These are phyloP conservation scores for Umbilicus rupestris DNA, from an alignment of 164 flowering plant species.

Conservation along the genomic window DNA sequence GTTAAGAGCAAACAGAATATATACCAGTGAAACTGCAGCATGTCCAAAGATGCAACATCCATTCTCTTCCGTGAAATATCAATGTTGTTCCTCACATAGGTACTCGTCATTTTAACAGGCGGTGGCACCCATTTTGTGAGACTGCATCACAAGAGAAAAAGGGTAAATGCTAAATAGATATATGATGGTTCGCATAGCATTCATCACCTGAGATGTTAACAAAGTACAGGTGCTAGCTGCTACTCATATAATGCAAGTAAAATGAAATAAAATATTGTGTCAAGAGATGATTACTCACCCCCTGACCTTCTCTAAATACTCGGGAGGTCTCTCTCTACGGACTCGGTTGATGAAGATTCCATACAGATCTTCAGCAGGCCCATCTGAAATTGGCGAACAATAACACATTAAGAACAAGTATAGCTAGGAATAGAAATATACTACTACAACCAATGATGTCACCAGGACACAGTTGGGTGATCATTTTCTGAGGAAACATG, in stretches of 20 bases:
- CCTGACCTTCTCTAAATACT: conserved; percentile 59
- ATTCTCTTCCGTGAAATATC: conserved; percentile 82
- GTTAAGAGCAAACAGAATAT: neutral
- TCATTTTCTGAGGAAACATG: neutral
- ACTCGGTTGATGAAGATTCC: conserved; percentile 87
- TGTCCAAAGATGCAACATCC: conserved; percentile 89
- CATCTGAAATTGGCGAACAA: conserved; percentile 38
- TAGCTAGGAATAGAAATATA: neutral
- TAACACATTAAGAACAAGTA: neutral
- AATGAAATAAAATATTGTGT: neutral
- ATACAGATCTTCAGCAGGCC: conserved; percentile 98
- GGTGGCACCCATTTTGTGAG: conserved; percentile 99
- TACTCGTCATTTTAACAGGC: conserved; percentile 91
- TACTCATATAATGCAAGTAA: neutral
- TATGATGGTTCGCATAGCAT: neutral
- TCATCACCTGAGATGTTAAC: neutral
- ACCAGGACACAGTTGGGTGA: neutral
- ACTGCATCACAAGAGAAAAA: conserved; percentile 31
- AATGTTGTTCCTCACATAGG: conserved; percentile 59
- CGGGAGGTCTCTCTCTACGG: conserved; percentile 86
- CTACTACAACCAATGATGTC: neutral
- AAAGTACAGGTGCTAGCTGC: neutral
- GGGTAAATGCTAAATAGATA: conserved; percentile 7
- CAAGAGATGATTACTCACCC: conserved; percentile 47
- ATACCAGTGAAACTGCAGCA: conserved; percentile 99